A percentile compares a stretch with the other conserved stretches of the same genome.
These are phyloP conservation scores for Suillus clintonianus DNA, from an alignment of 768 basidiomycete species.

Conservation along the genomic window DNA sequence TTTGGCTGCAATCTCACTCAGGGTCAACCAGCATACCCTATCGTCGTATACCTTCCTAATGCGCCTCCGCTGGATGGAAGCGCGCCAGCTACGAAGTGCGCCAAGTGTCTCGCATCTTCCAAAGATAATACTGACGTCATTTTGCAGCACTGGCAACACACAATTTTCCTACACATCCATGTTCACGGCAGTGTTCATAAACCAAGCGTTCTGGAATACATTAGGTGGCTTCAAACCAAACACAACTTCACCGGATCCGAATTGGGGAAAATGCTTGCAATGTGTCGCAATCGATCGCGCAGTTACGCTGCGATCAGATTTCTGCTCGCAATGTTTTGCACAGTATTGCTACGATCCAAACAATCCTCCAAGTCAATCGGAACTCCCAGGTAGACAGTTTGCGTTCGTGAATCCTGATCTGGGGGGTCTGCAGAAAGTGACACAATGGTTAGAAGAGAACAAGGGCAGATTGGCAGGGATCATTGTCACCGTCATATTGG, in stretches of 20 bases:
- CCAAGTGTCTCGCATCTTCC: constrained; percentile 5
- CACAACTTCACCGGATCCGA: constrained; percentile 52
- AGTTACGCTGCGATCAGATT: constrained; percentile 38
- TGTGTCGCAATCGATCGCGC: constrained; percentile 65
- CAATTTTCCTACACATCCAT: constrained; percentile 58
- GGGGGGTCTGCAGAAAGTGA: constrained; percentile 44
- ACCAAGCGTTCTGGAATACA: constrained; percentile 58
- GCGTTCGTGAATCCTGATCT: constrained; percentile 58
- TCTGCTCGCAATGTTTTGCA: constrained; percentile 62
- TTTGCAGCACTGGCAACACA: constrained; percentile 54
- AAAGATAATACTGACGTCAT: constrained; percentile 7
- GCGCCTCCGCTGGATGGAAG: constrained; percentile 67
- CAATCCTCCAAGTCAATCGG: constrained; percentile 60
- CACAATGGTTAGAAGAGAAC: constrained; percentile 43
- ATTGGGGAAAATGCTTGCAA: constrained; percentile 59
- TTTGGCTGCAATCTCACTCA: constrained; percentile 70
- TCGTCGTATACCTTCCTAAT: constrained; percentile 78
- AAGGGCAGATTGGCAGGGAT: constrained; percentile 53
- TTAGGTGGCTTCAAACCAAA: constrained; percentile 64
- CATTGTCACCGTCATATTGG: constrained; percentile 39
- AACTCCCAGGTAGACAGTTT: constrained; percentile 40
- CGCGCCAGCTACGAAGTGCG: constrained; percentile 66
- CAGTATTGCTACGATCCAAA: constrained; percentile 57
- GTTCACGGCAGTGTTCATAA: constrained; percentile 58
- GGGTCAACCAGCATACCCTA: constrained; percentile 55